Conservation (phyloP, 1,284 basidiomycete genomes). For the Paramarasmius palmivorus region DNA sequence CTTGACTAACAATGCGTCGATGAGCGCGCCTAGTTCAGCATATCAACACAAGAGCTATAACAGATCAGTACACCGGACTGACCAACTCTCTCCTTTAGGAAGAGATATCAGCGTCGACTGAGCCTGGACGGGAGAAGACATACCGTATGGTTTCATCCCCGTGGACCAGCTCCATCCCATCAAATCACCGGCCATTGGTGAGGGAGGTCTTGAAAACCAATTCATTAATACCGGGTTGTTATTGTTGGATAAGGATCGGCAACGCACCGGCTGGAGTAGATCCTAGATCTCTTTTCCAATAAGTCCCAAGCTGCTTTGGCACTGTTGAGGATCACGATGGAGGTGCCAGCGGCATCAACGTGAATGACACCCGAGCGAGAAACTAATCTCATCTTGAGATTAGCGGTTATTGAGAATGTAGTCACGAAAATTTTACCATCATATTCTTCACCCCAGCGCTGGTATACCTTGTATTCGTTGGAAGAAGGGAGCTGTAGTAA, state of each 20-base stretch:
- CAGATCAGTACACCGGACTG: too few relatives aligned
- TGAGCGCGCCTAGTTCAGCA: conserved; percentile 11
- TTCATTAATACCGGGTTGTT: too few relatives aligned
- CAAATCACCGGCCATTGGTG: conserved; percentile 9
- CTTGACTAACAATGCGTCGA: conserved; percentile 8
- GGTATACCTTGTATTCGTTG: conserved; percentile 15
- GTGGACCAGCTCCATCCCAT: conserved; percentile 15
- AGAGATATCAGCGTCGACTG: neutral
- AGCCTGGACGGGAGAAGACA: neutral
- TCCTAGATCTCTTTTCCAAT: conserved; percentile 6
- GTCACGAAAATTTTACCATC: conserved; percentile 1
- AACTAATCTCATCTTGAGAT: too few relatives aligned
- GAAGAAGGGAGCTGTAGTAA: conserved; percentile 15
- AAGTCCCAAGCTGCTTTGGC: conserved; percentile 5
- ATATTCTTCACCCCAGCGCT: conserved; percentile 17
- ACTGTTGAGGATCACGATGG: conserved; percentile 5
- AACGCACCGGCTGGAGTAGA: conserved; percentile 8
- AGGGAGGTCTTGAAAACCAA: neutral
- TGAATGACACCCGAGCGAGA: conserved; percentile 11
- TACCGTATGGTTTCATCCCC: neutral
- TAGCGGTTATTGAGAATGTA: neutral
- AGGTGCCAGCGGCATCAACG: conserved; percentile 4
- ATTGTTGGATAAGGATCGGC: too few relatives aligned
- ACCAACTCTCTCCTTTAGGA: neutral
- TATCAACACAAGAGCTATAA: neutral